These are phyloP conservation scores for Candida chilensis DNA, from an alignment of 805 yeast genomes.

Conservation along the genomic window DNA sequence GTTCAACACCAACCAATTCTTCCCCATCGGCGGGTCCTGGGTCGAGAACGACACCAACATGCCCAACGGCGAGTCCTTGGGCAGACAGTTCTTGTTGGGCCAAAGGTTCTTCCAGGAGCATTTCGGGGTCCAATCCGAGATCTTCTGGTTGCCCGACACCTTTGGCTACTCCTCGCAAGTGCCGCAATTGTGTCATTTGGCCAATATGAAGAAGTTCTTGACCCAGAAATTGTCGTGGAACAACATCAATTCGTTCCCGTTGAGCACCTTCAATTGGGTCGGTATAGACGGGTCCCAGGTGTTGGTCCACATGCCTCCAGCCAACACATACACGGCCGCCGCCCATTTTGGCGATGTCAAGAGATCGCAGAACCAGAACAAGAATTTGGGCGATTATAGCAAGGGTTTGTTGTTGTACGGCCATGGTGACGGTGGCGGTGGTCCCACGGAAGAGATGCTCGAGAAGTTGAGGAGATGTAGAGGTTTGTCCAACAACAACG, in stretches of 20 bases:
- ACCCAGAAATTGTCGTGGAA: constrained; percentile 97
- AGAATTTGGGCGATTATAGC: constrained; percentile 72
- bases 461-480: constrained; percentile 89
- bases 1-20: constrained; percentile 62
- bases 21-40: constrained; percentile 97
- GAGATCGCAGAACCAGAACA: constrained; percentile 72
- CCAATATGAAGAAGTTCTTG: constrained; percentile 75
- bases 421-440: constrained; percentile 98
- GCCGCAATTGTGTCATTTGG: constrained; percentile 86
- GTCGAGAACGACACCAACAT: constrained; percentile 94
- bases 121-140: constrained; percentile 66
- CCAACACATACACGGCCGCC: constrained; percentile 87
- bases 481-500: constrained; percentile 76
- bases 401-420: constrained; percentile 81
- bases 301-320: constrained; percentile 96
- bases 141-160: constrained; percentile 96
- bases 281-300: constrained; percentile 93
- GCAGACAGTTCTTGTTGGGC: constrained; percentile 84
- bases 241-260: constrained; percentile 85
- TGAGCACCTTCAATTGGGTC: constrained; percentile 89
- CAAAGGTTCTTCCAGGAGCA: constrained; percentile 76
- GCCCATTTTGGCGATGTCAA: constrained; percentile 91
- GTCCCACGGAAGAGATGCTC: constrained; percentile 89
- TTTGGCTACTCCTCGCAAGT: constrained; percentile 94
- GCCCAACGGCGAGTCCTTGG: constrained; percentile 89